phyloP scores from a whole-genome alignment of 768 basidiomycete genomes.

The Trametes sanguinea region DNA sequence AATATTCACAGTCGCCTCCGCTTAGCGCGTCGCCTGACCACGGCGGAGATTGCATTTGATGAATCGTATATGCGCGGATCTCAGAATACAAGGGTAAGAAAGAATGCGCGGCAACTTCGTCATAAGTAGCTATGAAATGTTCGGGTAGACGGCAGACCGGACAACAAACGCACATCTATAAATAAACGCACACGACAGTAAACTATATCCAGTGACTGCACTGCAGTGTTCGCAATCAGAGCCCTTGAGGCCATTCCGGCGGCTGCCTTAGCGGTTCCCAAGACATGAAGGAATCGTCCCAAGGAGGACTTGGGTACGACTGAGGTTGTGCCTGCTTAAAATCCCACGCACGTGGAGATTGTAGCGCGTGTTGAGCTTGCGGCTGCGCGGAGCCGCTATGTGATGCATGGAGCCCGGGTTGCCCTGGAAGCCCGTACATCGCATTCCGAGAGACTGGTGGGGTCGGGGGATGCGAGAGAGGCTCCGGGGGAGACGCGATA shows the following conservation, averaged over 20 bases:
- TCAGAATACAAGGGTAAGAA: neutral
- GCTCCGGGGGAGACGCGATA: slow-evolving; percentile 31
- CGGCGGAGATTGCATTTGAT: slow-evolving; percentile 21
- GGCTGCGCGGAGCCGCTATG: slow-evolving; percentile 25
- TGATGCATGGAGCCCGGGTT: neutral
- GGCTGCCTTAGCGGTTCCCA: slow-evolving; percentile 53
- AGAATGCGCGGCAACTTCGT: neutral
- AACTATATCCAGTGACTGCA: slow-evolving; percentile 1
- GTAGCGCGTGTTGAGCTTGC: slow-evolving; percentile 12
- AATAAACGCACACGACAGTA: slow-evolving; percentile 11
- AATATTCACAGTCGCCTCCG: neutral
- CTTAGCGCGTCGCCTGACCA: slow-evolving; percentile 6
- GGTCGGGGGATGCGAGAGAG: slow-evolving; percentile 21
- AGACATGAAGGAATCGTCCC: slow-evolving; percentile 62
- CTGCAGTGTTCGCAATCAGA: neutral
- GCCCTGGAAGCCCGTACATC: slow-evolving; percentile 7
- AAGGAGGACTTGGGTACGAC: slow-evolving; percentile 37
- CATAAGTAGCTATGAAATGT: neutral
- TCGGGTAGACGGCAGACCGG: neutral
- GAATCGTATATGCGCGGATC: slow-evolving; percentile 20
- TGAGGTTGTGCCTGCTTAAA: slow-evolving; percentile 28
- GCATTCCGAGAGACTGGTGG: slow-evolving; percentile 5
- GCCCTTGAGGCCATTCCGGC: slow-evolving; percentile 19
- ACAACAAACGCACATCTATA: slow-evolving; percentile 6
- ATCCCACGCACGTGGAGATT: slow-evolving; percentile 24